These are phyloP conservation scores for Hypoxylon sp. DNA, from an alignment of 2,329 filamentous ascomycete species.

Conservation along the genomic window DNA sequence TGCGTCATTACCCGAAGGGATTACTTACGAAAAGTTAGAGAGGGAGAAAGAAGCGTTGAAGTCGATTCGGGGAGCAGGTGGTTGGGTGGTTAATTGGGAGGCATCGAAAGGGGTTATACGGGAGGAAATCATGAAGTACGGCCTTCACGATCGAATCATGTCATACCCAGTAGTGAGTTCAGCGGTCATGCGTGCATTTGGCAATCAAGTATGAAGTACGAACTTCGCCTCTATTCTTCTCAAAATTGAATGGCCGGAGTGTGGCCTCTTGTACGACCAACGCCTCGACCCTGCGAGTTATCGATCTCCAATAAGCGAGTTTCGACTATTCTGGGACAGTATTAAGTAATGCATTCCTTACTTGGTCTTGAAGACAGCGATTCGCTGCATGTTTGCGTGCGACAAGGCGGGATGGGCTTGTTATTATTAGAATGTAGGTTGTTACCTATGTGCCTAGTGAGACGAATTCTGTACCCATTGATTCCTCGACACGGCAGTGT, in stretches of 20 bases:
- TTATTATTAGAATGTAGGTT: no score
- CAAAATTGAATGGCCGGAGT: neutral
- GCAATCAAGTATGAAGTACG: neutral
- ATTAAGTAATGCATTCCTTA: neutral
- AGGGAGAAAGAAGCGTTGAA: constrained; percentile 59
- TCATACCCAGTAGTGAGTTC: constrained; percentile 68
- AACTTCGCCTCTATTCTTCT: neutral
- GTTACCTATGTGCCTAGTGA: neutral
- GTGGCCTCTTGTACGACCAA: neutral
- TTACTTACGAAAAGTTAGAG: constrained; percentile 63
- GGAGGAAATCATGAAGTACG: constrained; percentile 69
- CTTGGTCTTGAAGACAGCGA: neutral
- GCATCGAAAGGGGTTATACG: constrained; percentile 65
- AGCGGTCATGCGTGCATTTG: constrained; percentile 65
- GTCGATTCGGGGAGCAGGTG: constrained; percentile 62
- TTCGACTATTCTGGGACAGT: neutral
- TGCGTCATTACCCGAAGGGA: constrained; percentile 57
- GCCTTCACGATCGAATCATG: constrained; percentile 72
- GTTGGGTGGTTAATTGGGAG: constrained; percentile 64
- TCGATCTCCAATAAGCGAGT: neutral
- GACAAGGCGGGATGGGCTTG: no score
- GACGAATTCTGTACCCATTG: neutral
- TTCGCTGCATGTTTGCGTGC: no score
- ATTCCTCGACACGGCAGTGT: neutral
- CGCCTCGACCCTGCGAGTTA: neutral